Evolutionary conservation across 371 early-diverging fungal genomes (phyloP), one percentile per base, ranked within the genome.

Genomic region (Batrachochytrium dendrobatidis): DNA sequence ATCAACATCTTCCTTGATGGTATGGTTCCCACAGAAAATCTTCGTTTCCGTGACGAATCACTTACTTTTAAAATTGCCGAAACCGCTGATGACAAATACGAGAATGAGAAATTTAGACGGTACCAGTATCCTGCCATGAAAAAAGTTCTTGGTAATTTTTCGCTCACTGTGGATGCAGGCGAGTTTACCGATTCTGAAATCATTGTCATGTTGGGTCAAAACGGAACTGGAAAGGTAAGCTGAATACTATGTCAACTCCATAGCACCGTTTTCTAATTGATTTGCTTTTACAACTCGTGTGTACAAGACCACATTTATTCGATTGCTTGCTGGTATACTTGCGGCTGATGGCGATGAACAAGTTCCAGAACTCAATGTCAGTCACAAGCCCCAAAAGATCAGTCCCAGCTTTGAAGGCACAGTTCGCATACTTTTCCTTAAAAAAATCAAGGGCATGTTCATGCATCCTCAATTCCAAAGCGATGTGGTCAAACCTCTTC

Each of bases 1-100:
- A 99, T 99, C 83, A 99, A 99, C 77, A 91, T 99, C 60, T 99
- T 99, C 87, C 80, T 99, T 71, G 98, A 96, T 63, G 99, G 99
- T 68, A 88, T 84, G 75, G 87, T 99, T 44, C 99, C 99, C 61
- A 98, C 99, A 18, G 99, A 99, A 73, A 99, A 99, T 84, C 85
- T 99, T 87, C 91, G 98, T 70, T 99, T 99, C 92, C 93, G 99
- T 83, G 84, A 92, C 56, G 95, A 96, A 72, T 88, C 90, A 33
- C 83, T 99, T 66, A 89, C 91, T 34, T 99, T 99, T 87, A 86
- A 87, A 61, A 81, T 99, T 34, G 88, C 89, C 28, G 98, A 98
- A 70, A 87, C 84, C 48, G 88, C 91, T 6, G 90, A 89, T 35
- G 74, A 70, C 46, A 45, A 54, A 22, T 7, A 12, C 6, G 86